Conservation (phyloP, 805 yeast species). For the Wickerhamomyces sydowiorum region DNA sequence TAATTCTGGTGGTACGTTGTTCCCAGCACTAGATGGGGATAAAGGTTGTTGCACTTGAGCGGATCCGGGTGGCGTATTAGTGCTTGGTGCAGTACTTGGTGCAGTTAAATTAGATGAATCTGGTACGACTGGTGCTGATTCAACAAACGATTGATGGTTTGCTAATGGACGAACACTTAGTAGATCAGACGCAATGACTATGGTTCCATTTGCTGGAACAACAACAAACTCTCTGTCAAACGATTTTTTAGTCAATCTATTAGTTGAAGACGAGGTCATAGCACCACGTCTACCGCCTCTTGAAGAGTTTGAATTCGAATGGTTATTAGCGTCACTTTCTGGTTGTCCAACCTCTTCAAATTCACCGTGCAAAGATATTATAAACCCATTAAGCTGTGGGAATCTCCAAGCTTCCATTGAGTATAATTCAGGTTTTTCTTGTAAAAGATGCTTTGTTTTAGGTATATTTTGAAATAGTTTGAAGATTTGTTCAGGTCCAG, state of each 20-base stretch:
- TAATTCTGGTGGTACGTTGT: constrained; percentile 9
- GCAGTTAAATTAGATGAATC: constrained; percentile 1
- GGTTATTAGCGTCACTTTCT: constrained; percentile 25
- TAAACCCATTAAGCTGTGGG: constrained; percentile 69
- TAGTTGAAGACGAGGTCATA: constrained; percentile 18
- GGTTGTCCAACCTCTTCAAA: constrained; percentile 67
- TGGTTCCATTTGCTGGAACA: constrained; percentile 60
- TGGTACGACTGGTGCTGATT: constrained; percentile 3
- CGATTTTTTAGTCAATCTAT: constrained; percentile 53
- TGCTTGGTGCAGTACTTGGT: constrained; percentile 3
- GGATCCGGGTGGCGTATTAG: background rate
- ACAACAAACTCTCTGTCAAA: constrained; percentile 84
- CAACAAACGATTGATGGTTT: constrained; percentile 51
- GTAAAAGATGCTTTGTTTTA: constrained; percentile 65
- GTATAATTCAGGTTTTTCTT: constrained; percentile 56
- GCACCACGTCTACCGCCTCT: constrained; percentile 23
- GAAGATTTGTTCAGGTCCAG: constrained; percentile 65
- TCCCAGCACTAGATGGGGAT: too few relatives aligned
- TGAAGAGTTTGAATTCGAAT: constrained; percentile 18
- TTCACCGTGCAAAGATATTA: constrained; percentile 78
- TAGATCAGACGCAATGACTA: constrained; percentile 85
- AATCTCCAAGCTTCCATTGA: constrained; percentile 75
- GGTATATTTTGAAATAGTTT: constrained; percentile 66
- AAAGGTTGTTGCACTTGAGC: constrained; percentile 7
- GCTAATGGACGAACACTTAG: constrained; percentile 60